phyloP scores from a whole-genome alignment of 345 rosid species.

The Tarenaya hassleriana region DNA sequence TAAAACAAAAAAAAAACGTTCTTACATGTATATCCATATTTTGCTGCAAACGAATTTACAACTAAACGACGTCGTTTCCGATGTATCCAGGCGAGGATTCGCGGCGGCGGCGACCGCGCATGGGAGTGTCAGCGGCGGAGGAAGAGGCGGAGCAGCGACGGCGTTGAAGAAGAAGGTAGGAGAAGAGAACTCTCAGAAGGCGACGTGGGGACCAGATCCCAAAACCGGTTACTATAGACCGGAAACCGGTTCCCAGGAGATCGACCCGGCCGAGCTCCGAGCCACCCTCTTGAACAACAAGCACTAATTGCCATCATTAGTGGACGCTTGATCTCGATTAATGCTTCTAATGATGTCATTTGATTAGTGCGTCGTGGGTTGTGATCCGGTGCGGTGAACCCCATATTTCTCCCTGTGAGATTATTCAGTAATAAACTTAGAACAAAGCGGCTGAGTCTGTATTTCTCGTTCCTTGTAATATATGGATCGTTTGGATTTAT shows the following conservation, averaged over 20 bases:
- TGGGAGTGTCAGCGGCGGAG: constrained; percentile 27
- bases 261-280: constrained; percentile 63
- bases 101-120: constrained; percentile 27
- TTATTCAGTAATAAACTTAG: constrained; percentile 15
- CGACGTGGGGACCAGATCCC: constrained; percentile 79
- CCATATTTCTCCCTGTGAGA: background rate
- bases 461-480: too few relatives aligned
- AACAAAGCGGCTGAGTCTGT: too few relatives aligned
- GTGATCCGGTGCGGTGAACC: constrained; percentile 14
- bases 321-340: background rate
- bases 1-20: too few relatives aligned
- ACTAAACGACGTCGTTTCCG: background rate
- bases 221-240: constrained; percentile 81
- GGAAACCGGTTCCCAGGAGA: constrained; percentile 45
- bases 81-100: constrained; percentile 26
- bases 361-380: background rate
- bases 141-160: constrained; percentile 16
- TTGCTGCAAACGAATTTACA: background rate
- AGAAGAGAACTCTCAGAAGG: constrained; percentile 44
- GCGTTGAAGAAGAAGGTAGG: constrained; percentile 38
- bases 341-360: background rate
- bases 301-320: constrained; percentile 20
- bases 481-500: too few relatives aligned
- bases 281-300: constrained; percentile 56
- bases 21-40: too few relatives aligned